phyloP scores from a whole-genome alignment of 1,284 basidiomycete genomes.

The Inonotus obliquus region DNA sequence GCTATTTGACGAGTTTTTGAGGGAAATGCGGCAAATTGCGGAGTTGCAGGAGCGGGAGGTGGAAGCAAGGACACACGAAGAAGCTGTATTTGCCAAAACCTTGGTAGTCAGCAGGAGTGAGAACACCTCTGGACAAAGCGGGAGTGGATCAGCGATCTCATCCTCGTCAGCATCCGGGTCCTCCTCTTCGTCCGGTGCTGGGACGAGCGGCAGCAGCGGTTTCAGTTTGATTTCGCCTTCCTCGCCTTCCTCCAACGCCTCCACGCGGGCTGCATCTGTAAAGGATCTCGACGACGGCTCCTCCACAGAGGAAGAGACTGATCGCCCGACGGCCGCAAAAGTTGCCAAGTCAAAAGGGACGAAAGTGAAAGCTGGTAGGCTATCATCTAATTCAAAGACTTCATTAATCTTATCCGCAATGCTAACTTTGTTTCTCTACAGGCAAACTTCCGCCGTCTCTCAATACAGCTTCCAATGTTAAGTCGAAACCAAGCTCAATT shows the following conservation, averaged over 20 bases:
- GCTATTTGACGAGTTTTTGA: slow-evolving; percentile 11
- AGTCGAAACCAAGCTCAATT: background rate
- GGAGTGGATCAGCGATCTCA: background rate
- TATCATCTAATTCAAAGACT: background rate
- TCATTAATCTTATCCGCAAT: background rate
- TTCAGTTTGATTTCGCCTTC: background rate
- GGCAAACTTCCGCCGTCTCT: background rate
- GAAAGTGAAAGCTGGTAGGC: background rate
- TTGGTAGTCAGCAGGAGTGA: slow-evolving; percentile 3
- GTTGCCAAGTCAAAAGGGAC: background rate
- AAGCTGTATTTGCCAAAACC: slow-evolving; percentile 1
- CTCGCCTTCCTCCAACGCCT: background rate
- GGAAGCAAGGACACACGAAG: slow-evolving; percentile 5
- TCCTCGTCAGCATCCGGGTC: background rate
- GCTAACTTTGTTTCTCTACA: background rate
- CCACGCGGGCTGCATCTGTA: background rate
- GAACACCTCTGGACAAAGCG: slow-evolving; percentile 5
- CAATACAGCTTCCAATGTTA: background rate
- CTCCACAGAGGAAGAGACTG: slow-evolving; percentile 11
- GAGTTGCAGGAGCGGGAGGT: slow-evolving; percentile 14
- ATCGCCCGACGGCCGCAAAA: background rate
- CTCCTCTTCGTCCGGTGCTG: background rate
- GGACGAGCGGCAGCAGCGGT: background rate
- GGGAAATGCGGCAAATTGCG: slow-evolving; percentile 13
- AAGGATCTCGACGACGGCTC: slow-evolving; percentile 1